phyloP scores from a whole-genome alignment of 2,329 filamentous ascomycete species.

The Apiospora malaysiana region DNA sequence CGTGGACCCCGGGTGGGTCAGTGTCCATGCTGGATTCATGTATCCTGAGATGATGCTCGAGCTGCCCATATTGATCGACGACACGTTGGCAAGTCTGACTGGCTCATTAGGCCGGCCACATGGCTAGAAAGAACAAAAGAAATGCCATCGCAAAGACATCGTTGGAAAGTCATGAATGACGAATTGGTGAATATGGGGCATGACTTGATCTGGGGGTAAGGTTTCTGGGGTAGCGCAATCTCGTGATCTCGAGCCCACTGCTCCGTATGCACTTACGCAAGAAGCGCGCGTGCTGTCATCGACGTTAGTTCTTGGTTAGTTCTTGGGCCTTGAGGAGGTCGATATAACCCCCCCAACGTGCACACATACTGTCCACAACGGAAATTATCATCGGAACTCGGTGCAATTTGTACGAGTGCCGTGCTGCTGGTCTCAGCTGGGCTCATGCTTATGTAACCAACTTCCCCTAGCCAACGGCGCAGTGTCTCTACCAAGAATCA shows the following conservation, averaged over 20 bases:
- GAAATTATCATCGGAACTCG: neutral
- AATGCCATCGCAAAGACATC: neutral
- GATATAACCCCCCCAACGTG: too few relatives aligned
- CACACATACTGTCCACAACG: too few relatives aligned
- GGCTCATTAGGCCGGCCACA: neutral
- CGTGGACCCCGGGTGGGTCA: too few relatives aligned
- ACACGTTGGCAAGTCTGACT: neutral
- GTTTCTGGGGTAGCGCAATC: neutral
- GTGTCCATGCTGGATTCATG: neutral
- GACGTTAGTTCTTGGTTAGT: too few relatives aligned
- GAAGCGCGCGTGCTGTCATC: too few relatives aligned
- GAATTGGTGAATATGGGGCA: slow-evolving; percentile 7
- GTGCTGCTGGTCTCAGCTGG: neutral
- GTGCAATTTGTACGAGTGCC: neutral
- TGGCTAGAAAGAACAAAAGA: neutral
- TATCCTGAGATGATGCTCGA: neutral
- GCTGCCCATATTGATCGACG: neutral
- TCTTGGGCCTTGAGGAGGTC: too few relatives aligned
- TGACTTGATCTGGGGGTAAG: neutral
- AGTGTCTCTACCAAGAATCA: neutral
- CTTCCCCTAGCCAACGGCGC: neutral
- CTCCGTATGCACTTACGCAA: neutral
- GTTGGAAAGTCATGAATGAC: neutral
- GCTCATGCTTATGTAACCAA: neutral
- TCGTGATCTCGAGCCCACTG: neutral